Evolutionary conservation across 179 eudicot species (phyloP), one percentile per base, ranked within the genome.

Genomic region (Sideroxylon spinosum): DNA sequence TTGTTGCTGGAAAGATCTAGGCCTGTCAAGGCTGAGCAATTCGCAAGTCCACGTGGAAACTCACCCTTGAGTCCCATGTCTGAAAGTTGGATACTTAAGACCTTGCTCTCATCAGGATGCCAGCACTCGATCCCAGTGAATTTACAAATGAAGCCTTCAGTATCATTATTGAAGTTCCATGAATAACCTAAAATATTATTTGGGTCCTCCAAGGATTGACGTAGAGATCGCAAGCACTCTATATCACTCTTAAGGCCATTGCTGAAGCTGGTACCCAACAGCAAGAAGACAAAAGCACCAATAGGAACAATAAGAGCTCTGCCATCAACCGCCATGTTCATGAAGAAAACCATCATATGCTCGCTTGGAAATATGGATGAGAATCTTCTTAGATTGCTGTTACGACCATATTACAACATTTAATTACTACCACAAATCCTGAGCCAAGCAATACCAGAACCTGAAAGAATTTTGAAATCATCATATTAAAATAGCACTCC

Each of bases 91-190:
- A 95, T 86, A 70, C 85, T 90, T 59, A 95, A 61, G 23, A 95
- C 95, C 83, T 81, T 88, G 80, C 80, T 91, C 82, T 93, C 95
- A 0, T 85, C 83, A 1, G 83, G 85, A 83, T 91, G 91, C 98
- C 98, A 95, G 74, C 99, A 95, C 0, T 89, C 94, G 44, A 95
- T 84, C 46, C 99, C 99, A 75, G 6, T 66, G 63, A 93, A 95
- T 66, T 20, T 82, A 83, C 99, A 93, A 60, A 95, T 91, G 78
- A 82, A 81, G 25, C 97, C 98, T 72, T 89, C 88, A 2, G 91
- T 86, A n/a, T 9, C 32, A 71, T 93, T 91, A 50, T 71, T 70
- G 75, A 95, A 93, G 78, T 90, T 77, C 99, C 99, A 95, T 67
- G 76, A 64, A 55, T 57, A 28, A 26, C 13, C 57, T 52, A 93